Base-by-base conservation (phyloP, 495 filamentous ascomycete genomes). In the Delitschia confertaspora region DNA sequence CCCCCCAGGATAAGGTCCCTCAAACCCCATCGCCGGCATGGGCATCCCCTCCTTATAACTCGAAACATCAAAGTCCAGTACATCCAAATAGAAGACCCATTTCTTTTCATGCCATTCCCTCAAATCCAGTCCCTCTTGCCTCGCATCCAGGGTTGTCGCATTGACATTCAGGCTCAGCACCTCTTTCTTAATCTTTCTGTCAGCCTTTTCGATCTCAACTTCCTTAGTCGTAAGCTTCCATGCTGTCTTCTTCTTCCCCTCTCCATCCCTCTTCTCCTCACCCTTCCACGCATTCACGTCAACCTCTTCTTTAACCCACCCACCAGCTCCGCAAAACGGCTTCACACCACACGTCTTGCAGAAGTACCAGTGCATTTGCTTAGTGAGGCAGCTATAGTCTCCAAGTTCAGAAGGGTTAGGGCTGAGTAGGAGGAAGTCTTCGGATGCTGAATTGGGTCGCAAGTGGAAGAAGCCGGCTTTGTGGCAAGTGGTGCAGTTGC, bases 401-500 rank as follows among this genome's bases (percentile, higher is more conserved):
- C 48, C 53, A 3, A 57, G 31, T 6, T 49, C 44, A 3, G 39
- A 11, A 19, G 36, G 35, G 21, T 43, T 36, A 18, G 47, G 56
- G 7, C 36, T 40, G 5, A 45, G 50, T 21, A 59, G 21, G 24
- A 56, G 37, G 56, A 59, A 59, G 41, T 59, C 56, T 9, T 36
- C 25, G 31, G 43, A 18, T 5, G 45, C n/a, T 13, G 35, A 7
- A 34, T 34, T 46, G 9, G 47, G 47, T 4, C 53, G 47, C 8
- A 41, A 25, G 30, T 59, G 53, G 45, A 59, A 59, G 16, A 49
- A 38, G 23, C 48, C 53, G 25, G 47, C 42, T 30, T 59, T 59
- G 30, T 49, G 44, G 44, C 56, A 59, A 9, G 41, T 42, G 31
- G 20, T 45, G 53, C 52, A 59, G 30, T 59, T 59, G 45, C 56